A percentile compares a stretch with the other conserved stretches of the same genome.
Evolutionary conservation across 164 flowering plant genomes (phyloP).

Genomic region (Umbellularia californica): DNA sequence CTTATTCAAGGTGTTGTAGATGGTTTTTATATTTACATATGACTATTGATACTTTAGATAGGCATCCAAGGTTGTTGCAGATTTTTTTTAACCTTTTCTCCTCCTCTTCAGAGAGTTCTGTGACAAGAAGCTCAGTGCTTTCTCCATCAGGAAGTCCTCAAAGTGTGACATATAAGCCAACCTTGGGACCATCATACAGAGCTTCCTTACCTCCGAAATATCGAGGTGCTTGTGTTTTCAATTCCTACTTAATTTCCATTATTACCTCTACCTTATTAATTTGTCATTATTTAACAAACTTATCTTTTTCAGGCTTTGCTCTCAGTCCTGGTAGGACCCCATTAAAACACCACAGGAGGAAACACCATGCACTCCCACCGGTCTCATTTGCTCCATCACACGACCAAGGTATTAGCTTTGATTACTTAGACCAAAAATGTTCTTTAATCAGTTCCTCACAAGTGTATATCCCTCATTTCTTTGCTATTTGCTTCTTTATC

Average conservation of each 20-base stretch:
- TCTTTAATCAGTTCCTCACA: not conserved
- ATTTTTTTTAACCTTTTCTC: not conserved
- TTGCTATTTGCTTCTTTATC: not conserved
- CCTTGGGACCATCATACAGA: conserved; percentile 28
- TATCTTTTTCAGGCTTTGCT: conserved; percentile 31
- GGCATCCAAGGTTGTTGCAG: not conserved
- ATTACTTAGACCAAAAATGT: not conserved
- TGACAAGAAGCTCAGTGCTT: conserved; percentile 24
- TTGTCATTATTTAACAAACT: not conserved
- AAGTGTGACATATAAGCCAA: conserved; percentile 15
- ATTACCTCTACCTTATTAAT: not conserved
- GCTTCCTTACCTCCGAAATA: conserved; percentile 49
- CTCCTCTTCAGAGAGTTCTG: conserved; percentile 31
- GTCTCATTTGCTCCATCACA: conserved; percentile 43
- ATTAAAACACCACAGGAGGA: conserved; percentile 33
- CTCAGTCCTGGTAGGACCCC: conserved; percentile 29
- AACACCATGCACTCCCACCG: conserved; percentile 41
- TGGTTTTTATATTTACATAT: not conserved
- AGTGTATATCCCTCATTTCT: not conserved
- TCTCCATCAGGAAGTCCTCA: conserved; percentile 22
- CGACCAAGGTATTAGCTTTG: conserved; percentile 17
- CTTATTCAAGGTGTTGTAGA: conserved; percentile 10
- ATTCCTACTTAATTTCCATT: not conserved
- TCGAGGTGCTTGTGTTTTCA: conserved; percentile 33
- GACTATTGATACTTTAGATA: not conserved